Evolutionary conservation across 2,329 filamentous ascomycete genomes (phyloP).

Genomic region (Thelonectria discophora): DNA sequence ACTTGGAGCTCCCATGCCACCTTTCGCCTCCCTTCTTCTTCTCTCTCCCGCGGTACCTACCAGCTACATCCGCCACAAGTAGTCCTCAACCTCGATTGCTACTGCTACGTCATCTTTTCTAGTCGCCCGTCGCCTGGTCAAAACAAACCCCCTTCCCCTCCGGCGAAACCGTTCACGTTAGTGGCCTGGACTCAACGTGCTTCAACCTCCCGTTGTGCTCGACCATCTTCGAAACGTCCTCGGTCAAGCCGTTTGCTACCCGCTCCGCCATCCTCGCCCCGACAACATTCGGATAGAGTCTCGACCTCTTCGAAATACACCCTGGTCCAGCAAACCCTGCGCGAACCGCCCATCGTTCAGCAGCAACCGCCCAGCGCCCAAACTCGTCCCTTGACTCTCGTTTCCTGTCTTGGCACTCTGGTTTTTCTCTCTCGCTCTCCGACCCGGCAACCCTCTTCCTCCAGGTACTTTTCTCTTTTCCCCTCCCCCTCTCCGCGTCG

Average conservation of each 20-base stretch:
- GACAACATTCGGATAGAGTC: constrained; percentile 6
- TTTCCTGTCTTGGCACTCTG: constrained; percentile 39
- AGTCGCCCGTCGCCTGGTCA: neutral
- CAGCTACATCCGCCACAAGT: constrained; percentile 3
- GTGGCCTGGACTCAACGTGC: constrained; percentile 7
- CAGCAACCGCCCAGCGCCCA: constrained; percentile 25
- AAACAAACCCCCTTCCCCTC: neutral
- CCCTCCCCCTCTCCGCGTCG: constrained; percentile 12
- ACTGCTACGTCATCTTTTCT: constrained; percentile 1
- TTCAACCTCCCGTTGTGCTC: neutral
- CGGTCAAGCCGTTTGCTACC: neutral
- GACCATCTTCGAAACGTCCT: constrained; percentile 3
- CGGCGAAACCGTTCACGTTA: neutral
- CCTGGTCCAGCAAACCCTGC: constrained; percentile 25
- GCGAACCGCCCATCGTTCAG: constrained; percentile 19
- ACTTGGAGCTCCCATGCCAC: neutral
- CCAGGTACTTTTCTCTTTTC: constrained; percentile 27
- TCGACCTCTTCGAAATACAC: constrained; percentile 10
- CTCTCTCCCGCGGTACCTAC: neutral
- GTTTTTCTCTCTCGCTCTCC: constrained; percentile 16
- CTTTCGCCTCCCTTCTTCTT: neutral
- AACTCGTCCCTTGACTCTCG: constrained; percentile 33
- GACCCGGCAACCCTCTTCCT: constrained; percentile 20
- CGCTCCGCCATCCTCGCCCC: neutral
- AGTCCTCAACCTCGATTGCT: constrained; percentile 10